Evolutionary conservation across 2,329 filamentous ascomycete genomes (phyloP).

Genomic region (Xylaria sp.): DNA sequence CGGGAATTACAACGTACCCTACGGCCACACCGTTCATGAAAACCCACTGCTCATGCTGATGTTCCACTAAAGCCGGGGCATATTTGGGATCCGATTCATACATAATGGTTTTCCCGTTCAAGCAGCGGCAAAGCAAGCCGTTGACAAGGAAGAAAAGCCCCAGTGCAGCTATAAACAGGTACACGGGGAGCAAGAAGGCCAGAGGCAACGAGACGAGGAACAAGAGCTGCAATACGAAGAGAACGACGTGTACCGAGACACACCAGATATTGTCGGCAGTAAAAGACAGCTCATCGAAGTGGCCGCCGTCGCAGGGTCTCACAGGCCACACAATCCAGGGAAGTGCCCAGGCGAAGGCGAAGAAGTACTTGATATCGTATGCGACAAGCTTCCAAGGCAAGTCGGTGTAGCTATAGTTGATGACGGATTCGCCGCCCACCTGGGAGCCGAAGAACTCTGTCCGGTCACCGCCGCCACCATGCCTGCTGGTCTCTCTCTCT

Average conservation of each 20-base stretch:
- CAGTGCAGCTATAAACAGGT: conserved; percentile 56
- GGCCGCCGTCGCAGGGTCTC: conserved; percentile 60
- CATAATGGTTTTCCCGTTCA: conserved; percentile 63
- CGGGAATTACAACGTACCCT: conserved; percentile 57
- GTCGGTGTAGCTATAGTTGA: conserved; percentile 71
- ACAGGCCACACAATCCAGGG: conserved; percentile 72
- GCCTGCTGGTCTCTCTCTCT: conserved; percentile 26
- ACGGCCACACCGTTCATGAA: conserved; percentile 79
- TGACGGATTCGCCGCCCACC: conserved; percentile 66
- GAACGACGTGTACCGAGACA: conserved; percentile 67
- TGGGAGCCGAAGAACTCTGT: conserved; percentile 70
- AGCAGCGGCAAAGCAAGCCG: conserved; percentile 60
- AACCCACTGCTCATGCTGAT: conserved; percentile 78
- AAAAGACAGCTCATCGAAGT: conserved; percentile 73
- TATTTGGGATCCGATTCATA: conserved; percentile 66
- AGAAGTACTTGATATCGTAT: conserved; percentile 67
- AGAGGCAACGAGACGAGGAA: conserved; percentile 71
- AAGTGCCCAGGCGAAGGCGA: conserved; percentile 65
- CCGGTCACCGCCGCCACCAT: conserved; percentile 27
- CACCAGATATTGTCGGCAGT: conserved; percentile 67
- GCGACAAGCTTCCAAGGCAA: conserved; percentile 62
- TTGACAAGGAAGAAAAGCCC: conserved; percentile 62
- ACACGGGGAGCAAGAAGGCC: conserved; percentile 60
- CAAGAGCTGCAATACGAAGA: conserved; percentile 67
- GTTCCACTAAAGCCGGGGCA: conserved; percentile 59